Evolutionary conservation across 768 basidiomycete species (phyloP).

Genomic region (Lactarius deliciosus): DNA sequence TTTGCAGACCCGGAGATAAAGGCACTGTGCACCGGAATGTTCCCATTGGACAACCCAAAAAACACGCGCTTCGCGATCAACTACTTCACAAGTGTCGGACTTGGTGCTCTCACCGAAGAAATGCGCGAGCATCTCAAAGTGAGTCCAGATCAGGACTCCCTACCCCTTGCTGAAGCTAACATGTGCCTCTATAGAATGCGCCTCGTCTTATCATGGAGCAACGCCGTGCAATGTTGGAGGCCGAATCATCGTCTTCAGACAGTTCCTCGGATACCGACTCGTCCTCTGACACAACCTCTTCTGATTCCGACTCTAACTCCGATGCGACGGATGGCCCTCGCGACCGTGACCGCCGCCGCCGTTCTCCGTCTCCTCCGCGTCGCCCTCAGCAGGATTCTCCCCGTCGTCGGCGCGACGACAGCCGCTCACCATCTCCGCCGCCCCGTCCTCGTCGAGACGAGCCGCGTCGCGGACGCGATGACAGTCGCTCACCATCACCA

Average conservation of each 20-base stretch:
- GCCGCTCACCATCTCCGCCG: constrained; percentile 28
- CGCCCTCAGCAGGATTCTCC: constrained; percentile 31
- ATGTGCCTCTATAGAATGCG: constrained; percentile 63
- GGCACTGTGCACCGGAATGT: constrained; percentile 75
- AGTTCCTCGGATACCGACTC: constrained; percentile 42
- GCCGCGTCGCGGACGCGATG: constrained; percentile 15
- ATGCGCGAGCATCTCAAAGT: constrained; percentile 97
- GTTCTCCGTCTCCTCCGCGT: constrained; percentile 38
- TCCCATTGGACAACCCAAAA: constrained; percentile 95
- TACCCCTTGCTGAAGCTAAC: not conserved
- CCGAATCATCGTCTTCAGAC: constrained; percentile 50
- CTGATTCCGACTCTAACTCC: constrained; percentile 41
- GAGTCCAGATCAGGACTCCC: constrained; percentile 33
- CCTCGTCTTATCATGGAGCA: constrained; percentile 93
- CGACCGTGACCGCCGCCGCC: constrained; percentile 33
- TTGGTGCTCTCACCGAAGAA: constrained; percentile 89
- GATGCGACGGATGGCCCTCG: constrained; percentile 39
- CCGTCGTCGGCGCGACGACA: constrained; percentile 28
- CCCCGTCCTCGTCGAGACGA: constrained; percentile 31
- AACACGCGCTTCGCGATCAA: constrained; percentile 96
- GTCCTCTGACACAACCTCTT: constrained; percentile 41
- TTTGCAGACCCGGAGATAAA: constrained; percentile 87
- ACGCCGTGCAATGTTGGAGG: constrained; percentile 82
- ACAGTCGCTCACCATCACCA: constrained; percentile 24
- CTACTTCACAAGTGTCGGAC: constrained; percentile 93